Percentiles rank a stretch among this genome's conserved stretches.
phyloP scores from a whole-genome alignment of 1,284 basidiomycete species.

The Rhodotorula sp. region DNA sequence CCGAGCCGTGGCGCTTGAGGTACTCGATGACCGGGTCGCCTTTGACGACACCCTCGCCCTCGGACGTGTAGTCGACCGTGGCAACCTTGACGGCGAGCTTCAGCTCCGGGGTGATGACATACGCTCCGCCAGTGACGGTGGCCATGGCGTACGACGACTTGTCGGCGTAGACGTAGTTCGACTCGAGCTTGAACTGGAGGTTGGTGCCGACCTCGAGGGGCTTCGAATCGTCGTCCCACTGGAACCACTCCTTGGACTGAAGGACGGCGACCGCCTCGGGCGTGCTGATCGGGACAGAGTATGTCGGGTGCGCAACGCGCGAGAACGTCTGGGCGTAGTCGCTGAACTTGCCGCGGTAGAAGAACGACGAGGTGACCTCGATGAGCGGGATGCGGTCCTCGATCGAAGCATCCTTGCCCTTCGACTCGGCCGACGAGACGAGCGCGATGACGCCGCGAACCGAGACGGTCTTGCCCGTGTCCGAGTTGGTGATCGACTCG shows the following conservation, averaged over 20 bases:
- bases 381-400: conserved; percentile 65
- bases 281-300: conserved; percentile 70
- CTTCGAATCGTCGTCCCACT: conserved; percentile 81
- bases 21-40: conserved; percentile 94
- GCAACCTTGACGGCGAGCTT: conserved; percentile 69
- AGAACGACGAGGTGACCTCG: conserved; percentile 90
- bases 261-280: conserved; percentile 86
- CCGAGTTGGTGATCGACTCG: conserved; percentile 82
- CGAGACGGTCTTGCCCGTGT: conserved; percentile 72
- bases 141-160: conserved; percentile 80
- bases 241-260: conserved; percentile 96
- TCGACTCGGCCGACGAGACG: conserved; percentile 54
- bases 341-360: conserved; percentile 89
- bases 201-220: conserved; percentile 73
- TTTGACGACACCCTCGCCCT: conserved; percentile 65
- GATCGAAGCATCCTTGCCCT: conserved; percentile 48
- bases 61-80: conserved; percentile 75
- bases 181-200: conserved; percentile 84
- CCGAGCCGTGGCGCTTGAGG: conserved; percentile 81
- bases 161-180: conserved; percentile 86
- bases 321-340: conserved; percentile 97
- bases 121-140: conserved; percentile 78
- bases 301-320: conserved; percentile 82
- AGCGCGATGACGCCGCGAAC: conserved; percentile 89
- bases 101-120: conserved; percentile 42